These are phyloP conservation scores for Chaetomiaceae sp. DNA, from an alignment of 2,329 filamentous ascomycete species.

Conservation along the genomic window DNA sequence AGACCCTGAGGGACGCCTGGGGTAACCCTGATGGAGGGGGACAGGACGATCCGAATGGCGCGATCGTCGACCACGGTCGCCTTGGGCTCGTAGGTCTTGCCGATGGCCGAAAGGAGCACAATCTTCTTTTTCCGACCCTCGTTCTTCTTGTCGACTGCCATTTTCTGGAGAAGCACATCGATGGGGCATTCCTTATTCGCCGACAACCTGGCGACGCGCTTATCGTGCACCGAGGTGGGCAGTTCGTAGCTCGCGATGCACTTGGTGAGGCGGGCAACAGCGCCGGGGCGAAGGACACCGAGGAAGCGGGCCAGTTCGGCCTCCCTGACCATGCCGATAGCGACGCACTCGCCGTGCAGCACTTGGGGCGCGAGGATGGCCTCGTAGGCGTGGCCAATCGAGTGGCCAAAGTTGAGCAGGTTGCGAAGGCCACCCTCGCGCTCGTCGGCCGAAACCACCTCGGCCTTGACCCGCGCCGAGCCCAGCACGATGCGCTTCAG, in stretches of 20 bases:
- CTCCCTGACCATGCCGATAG: conserved; percentile 98
- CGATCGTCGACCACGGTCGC: conserved; percentile 86
- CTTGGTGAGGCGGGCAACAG: conserved; percentile 84
- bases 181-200: conserved; percentile 85
- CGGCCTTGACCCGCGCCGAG: conserved; percentile 88
- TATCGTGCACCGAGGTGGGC: conserved; percentile 79
- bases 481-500: conserved; percentile 79
- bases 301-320: conserved; percentile 88
- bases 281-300: conserved; percentile 77
- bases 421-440: conserved; percentile 91
- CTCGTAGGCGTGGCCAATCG: conserved; percentile 94
- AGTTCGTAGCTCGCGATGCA: conserved; percentile 93
- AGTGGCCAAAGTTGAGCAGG: conserved; percentile 94
- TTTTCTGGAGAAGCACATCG: conserved; percentile 80
- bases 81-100: conserved; percentile 78
- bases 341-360: conserved; percentile 90
- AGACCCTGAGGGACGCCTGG: conserved; percentile 65
- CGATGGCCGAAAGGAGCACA: conserved; percentile 85
- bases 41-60: conserved; percentile 77
- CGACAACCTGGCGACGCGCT: conserved; percentile 73
- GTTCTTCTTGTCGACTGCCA: conserved; percentile 99
- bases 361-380: conserved; percentile 93
- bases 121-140: conserved; percentile 94
- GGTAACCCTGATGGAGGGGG: conserved; percentile 68
- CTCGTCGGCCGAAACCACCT: conserved; percentile 91